Evolutionary conservation across 2,329 filamentous ascomycete species (phyloP).

Genomic region (Xylariomycetidae sp.): DNA sequence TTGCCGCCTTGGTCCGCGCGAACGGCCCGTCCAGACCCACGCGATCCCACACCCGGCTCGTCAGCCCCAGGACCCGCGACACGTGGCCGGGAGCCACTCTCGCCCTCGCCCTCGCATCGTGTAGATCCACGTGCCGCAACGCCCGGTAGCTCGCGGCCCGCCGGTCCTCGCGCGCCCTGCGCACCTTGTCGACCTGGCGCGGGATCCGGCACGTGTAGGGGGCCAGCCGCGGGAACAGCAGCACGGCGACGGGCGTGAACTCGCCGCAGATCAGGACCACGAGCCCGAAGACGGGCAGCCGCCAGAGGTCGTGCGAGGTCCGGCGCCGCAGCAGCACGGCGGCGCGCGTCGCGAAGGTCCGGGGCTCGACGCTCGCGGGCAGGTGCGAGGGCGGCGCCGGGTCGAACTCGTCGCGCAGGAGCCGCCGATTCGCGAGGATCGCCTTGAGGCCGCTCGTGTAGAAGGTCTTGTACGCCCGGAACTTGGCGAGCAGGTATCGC

Average conservation of each 20-base stretch:
- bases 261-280: constrained; percentile 78
- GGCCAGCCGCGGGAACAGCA: constrained; percentile 65
- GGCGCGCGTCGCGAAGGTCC: constrained; percentile 50
- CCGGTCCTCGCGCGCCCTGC: constrained; percentile 47
- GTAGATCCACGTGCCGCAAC: constrained; percentile 27
- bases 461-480: constrained; percentile 75
- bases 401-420: constrained; percentile 38
- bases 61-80: constrained; percentile 29
- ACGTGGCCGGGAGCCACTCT: constrained; percentile 16
- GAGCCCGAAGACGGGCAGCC: constrained; percentile 73
- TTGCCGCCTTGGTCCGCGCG: constrained; percentile 49
- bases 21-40: constrained; percentile 45
- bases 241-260: constrained; percentile 75
- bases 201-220: constrained; percentile 83
- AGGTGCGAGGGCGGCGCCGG: constrained; percentile 29
- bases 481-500: constrained; percentile 55
- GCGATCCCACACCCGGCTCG: constrained; percentile 46
- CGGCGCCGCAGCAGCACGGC: constrained; percentile 68
- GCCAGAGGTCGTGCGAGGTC: constrained; percentile 66
- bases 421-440: constrained; percentile 62
- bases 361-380: constrained; percentile 46
- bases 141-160: constrained; percentile 45
- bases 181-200: constrained; percentile 58
- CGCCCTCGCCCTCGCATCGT: constrained; percentile 3
- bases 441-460: constrained; percentile 82